A percentile compares a stretch with the other conserved stretches of the same genome.
phyloP scores from a whole-genome alignment of 495 filamentous ascomycete species.

The Hyaloscypha bicolor region DNA sequence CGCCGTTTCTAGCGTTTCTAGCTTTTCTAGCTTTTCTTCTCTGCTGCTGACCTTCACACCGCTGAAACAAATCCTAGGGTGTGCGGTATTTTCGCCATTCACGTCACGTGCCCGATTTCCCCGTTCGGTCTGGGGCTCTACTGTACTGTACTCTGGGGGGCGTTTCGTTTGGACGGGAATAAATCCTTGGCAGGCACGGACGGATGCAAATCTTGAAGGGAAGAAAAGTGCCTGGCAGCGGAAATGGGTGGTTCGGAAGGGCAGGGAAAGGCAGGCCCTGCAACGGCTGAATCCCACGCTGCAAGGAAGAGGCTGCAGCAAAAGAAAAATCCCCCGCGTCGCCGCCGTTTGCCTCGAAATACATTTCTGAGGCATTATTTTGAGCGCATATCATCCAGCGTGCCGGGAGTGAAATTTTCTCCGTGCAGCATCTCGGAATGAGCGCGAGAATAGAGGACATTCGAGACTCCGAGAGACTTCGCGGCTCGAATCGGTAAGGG shows the following conservation, averaged over 20 bases:
- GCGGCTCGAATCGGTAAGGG: not conserved
- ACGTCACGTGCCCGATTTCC: not conserved
- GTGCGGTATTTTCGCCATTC: conserved; percentile 14
- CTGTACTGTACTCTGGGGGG: not conserved
- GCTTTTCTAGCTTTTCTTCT: not conserved
- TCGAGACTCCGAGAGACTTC: not conserved
- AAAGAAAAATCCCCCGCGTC: not conserved
- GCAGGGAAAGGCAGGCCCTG: not conserved
- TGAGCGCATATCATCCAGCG: not conserved
- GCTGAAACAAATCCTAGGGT: not conserved
- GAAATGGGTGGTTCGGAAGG: conserved; percentile 3
- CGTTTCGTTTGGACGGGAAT: conserved; percentile 8
- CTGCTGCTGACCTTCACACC: not conserved
- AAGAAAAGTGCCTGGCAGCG: not conserved
- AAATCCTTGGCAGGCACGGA: conserved; percentile 10
- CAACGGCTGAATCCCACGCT: not conserved
- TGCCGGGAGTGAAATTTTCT: not conserved
- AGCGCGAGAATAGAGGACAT: not conserved
- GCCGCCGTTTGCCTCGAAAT: not conserved
- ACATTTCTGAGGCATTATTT: not conserved
- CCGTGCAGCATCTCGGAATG: not conserved
- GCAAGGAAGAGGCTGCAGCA: not conserved
- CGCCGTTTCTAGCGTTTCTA: not conserved
- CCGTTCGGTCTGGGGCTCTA: not conserved
- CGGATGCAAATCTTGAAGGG: not conserved